phyloP scores from a whole-genome alignment of 2,329 filamentous ascomycete species.

The Aspergillus vadensis region DNA sequence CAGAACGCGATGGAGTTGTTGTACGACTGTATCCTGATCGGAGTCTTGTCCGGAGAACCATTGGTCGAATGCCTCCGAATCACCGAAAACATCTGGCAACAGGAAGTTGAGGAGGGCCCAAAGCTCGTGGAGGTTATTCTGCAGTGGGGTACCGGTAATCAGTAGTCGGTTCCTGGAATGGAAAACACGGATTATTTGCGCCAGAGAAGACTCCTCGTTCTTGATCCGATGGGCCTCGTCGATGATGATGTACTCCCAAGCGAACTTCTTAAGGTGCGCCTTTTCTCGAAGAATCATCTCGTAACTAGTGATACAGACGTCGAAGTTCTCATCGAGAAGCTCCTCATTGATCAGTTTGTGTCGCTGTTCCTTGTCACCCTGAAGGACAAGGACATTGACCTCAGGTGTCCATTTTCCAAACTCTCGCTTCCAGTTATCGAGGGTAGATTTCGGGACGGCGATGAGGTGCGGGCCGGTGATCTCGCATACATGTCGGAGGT shows the following conservation, averaged over 20 bases:
- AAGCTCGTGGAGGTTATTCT: constrained; percentile 97
- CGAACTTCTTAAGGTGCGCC: constrained; percentile 91
- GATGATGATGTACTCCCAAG: constrained; percentile 99
- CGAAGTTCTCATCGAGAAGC: constrained; percentile 91
- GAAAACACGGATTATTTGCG: constrained; percentile 94
- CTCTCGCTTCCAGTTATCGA: constrained; percentile 98
- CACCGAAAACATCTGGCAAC: constrained; percentile 96
- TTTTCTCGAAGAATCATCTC: constrained; percentile 98
- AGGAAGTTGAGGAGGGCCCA: constrained; percentile 98
- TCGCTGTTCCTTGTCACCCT: constrained; percentile 93
- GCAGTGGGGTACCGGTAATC: constrained; percentile 93
- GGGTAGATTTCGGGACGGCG: constrained; percentile 90
- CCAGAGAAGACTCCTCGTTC: constrained; percentile 96
- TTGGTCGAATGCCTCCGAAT: constrained; percentile 93
- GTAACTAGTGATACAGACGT: constrained; percentile 97
- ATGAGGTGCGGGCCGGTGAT: constrained; percentile 91
- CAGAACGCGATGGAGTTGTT: constrained; percentile 90
- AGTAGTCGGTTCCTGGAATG: constrained; percentile 91
- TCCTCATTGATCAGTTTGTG: constrained; percentile 84
- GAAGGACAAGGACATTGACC: constrained; percentile 88
- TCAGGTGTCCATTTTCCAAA: constrained; percentile 94
- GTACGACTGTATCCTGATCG: constrained; percentile 93
- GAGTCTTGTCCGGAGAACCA: constrained; percentile 93
- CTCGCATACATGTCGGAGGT: constrained; percentile 84
- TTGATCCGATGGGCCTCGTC: constrained; percentile 99